These are phyloP conservation scores for Colletotrichum sp. DNA, from an alignment of 2,329 filamentous ascomycete species.

Conservation along the genomic window DNA sequence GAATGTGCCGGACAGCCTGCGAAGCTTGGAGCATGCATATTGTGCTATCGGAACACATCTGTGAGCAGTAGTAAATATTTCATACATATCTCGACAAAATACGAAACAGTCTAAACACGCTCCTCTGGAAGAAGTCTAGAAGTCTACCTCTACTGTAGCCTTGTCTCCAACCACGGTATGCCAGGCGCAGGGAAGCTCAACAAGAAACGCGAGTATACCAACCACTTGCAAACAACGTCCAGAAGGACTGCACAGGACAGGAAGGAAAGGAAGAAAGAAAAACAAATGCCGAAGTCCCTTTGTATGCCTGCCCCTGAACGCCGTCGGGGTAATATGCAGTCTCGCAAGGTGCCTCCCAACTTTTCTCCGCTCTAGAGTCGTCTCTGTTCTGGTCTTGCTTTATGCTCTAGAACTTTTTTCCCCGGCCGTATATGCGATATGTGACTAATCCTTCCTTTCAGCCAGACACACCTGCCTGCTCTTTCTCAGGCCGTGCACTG, in stretches of 20 bases:
- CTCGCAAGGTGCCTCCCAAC: conserved; percentile 5
- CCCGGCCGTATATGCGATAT: conserved; percentile 12
- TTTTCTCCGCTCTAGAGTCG: neutral
- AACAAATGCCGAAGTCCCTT: conserved; percentile 3
- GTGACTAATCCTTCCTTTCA: neutral
- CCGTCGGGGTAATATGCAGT: conserved; percentile 11
- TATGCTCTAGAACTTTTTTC: conserved; percentile 10
- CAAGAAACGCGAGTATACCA: neutral
- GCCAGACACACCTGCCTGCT: neutral
- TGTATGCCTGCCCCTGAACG: conserved; percentile 20
- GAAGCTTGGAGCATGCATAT: neutral
- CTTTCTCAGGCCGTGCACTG: neutral
- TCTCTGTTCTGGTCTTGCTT: neutral
- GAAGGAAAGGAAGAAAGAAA: conserved; percentile 7
- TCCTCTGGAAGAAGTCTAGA: neutral
- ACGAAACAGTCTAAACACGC: neutral
- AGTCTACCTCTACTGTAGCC: neutral
- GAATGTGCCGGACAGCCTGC: neutral
- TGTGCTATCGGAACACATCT: neutral
- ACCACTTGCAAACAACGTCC: neutral
- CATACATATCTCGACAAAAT: neutral
- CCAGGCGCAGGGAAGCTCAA: neutral
- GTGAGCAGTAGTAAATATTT: neutral
- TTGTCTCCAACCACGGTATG: neutral
- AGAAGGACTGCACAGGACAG: conserved; percentile 5